Evolutionary conservation across 2,329 filamentous ascomycete genomes (phyloP), one percentile per base, ranked within the genome.

Genomic region (Aureobasidium sp.): DNA sequence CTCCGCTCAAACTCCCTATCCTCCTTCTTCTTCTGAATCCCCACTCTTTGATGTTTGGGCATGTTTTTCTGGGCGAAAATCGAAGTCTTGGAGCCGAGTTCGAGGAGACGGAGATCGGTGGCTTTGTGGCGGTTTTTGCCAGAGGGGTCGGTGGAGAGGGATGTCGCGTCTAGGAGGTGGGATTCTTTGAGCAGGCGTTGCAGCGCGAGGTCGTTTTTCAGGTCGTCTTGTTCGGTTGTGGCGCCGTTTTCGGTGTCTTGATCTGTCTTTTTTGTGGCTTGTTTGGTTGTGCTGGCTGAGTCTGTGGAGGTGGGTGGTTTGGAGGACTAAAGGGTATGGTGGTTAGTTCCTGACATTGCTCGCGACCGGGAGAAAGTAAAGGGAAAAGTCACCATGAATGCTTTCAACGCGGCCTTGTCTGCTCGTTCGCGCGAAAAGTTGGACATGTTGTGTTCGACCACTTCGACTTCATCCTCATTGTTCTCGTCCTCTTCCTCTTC

Each of bases 121-220:
- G 92, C 89, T 72, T 89, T 89, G 66, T 90, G 85, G 33, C 92
- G 84, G 67, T 88, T 87, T 67, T 85, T 86, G 58, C 92, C 92
- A 17, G 74, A 70, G 23, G 81, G 78, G n/a, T 74, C 69, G 21
- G 81, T 77, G 3, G 80, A 77, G 60, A 79, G 77, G 29, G 78
- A 76, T 15, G 80, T 78, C 0, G 82, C 77, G 50, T 84, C 81
- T 61, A 97, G 84, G 63, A 97, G 86, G 74, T 96, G 91, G 0
- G 92, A 96, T 79, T 99, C 94, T 66, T 87, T 82, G 61, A 99
- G 84, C 42, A 99, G 84, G 49, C 91, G 87, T 73, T 96, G 93
- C 15, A 99, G 84, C 40, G 90, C 92, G 58, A 96, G 84, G 73
- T 97, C 94, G 73, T 96, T 92, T 71, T 92, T 91, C 19, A 97